phyloP scores from a whole-genome alignment of 2,329 filamentous ascomycete genomes.

The Aspergillus alliaceus region DNA sequence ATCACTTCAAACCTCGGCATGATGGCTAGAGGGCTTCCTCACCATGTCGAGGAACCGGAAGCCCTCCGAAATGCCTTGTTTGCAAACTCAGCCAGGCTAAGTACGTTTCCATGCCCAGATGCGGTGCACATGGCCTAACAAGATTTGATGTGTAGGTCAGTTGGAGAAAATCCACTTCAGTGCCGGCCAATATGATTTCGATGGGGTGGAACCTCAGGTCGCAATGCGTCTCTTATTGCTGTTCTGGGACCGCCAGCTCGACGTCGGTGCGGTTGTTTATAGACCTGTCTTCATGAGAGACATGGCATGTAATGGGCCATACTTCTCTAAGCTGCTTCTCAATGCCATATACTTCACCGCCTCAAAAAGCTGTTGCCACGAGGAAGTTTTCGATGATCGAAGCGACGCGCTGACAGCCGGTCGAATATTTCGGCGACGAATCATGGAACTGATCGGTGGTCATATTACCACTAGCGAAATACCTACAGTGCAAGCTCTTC shows the following conservation, averaged over 20 bases:
- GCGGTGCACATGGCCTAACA: background rate
- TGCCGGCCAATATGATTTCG: conserved; percentile 5
- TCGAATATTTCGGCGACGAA: background rate
- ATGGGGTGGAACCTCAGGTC: background rate
- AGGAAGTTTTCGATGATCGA: too few species aligned
- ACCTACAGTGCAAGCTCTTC: background rate
- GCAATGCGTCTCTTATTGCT: conserved; percentile 2
- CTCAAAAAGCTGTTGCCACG: too few species aligned
- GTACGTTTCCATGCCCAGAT: background rate
- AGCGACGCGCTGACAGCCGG: background rate
- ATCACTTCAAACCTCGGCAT: background rate
- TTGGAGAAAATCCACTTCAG: background rate
- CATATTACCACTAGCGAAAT: background rate
- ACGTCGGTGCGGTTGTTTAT: conserved; percentile 1
- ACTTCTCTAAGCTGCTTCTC: conserved; percentile 54
- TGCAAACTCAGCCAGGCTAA: background rate
- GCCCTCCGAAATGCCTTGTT: background rate
- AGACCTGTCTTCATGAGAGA: conserved; percentile 14
- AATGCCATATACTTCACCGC: conserved; percentile 37
- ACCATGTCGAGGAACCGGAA: background rate
- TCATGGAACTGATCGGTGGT: background rate
- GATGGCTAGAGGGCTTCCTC: background rate
- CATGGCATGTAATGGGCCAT: conserved; percentile 39
- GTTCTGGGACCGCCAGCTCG: conserved; percentile 3
- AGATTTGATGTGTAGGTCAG: background rate